Evolutionary conservation across 805 yeast genomes (phyloP).

Genomic region (Myxozyma neotropica): DNA sequence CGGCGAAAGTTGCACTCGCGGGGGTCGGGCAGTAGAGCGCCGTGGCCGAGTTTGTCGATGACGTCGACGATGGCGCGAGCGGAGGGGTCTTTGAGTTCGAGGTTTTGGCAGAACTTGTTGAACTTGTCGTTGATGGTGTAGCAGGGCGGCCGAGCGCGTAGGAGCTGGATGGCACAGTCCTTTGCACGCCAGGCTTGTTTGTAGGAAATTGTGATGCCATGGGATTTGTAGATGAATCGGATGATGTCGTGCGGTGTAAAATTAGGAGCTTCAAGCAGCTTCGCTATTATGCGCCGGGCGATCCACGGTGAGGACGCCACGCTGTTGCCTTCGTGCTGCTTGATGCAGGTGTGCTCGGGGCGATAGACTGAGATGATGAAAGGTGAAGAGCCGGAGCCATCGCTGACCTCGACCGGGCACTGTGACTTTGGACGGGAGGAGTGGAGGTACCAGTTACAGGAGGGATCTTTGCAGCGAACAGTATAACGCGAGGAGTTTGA

Average conservation of each 20-base stretch:
- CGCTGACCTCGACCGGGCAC: background rate
- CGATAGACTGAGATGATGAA: conserved; percentile 23
- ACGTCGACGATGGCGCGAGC: conserved; percentile 20
- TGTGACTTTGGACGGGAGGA: conserved; percentile 20
- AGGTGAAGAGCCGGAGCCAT: conserved; percentile 9
- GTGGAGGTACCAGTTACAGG: conserved; percentile 23
- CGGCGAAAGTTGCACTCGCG: conserved; percentile 19
- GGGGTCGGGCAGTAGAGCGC: conserved; percentile 16
- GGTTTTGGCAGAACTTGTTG: conserved; percentile 7
- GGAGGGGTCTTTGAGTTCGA: conserved; percentile 16
- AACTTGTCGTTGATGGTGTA: conserved; percentile 16
- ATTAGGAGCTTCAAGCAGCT: conserved; percentile 1
- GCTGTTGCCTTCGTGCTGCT: conserved; percentile 18
- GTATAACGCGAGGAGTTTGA: conserved; percentile 20
- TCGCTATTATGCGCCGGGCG: conserved; percentile 14
- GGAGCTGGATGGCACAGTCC: conserved; percentile 16
- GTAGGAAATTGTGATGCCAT: conserved; percentile 23
- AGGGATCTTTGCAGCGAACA: conserved; percentile 22
- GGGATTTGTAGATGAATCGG: conserved; percentile 8
- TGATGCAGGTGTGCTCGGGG: conserved; percentile 15
- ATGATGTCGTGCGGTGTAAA: conserved; percentile 23
- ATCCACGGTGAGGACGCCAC: conserved; percentile 30
- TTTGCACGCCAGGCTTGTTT: conserved; percentile 33
- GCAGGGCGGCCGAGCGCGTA: conserved; percentile 17
- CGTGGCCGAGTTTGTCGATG: conserved; percentile 9